These are phyloP conservation scores for Leccinum ambiguum DNA, from an alignment of 1,284 basidiomycete species.

Conservation along the genomic window DNA sequence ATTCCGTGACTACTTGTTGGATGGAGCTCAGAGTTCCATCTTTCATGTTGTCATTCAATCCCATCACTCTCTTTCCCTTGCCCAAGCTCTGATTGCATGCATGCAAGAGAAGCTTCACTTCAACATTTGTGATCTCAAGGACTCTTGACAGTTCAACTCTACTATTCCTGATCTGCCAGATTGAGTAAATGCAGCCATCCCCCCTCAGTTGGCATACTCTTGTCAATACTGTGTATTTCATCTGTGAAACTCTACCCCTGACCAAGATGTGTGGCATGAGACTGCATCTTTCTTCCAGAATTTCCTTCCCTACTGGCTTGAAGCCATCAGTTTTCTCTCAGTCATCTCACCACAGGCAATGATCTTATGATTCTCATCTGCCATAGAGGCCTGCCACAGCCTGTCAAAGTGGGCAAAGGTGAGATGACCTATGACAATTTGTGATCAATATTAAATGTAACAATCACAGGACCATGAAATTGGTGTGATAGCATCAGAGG, in stretches of 20 bases:
- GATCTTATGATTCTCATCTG: neutral
- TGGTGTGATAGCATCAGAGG: neutral
- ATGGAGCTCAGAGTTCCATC: neutral
- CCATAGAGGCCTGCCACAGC: neutral
- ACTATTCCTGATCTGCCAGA: neutral
- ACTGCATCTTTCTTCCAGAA: neutral
- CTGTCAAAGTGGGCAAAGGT: neutral
- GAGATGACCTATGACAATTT: neutral
- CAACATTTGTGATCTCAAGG: neutral
- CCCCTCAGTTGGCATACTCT: neutral
- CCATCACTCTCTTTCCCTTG: neutral
- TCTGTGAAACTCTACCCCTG: neutral
- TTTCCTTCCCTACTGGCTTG: slow-evolving; percentile 2
- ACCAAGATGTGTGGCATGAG: neutral
- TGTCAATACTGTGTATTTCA: slow-evolving; percentile 2
- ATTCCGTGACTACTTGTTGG: neutral
- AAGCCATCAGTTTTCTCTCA: neutral
- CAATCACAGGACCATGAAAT: neutral
- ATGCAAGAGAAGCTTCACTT: neutral
- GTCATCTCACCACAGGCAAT: neutral
- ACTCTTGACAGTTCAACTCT: neutral
- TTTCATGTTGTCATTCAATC: neutral
- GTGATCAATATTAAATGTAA: neutral
- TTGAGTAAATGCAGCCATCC: neutral
- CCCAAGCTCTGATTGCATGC: neutral